Conservation (phyloP, 2,329 filamentous ascomycete genomes). For the Scedosporium boydii region DNA sequence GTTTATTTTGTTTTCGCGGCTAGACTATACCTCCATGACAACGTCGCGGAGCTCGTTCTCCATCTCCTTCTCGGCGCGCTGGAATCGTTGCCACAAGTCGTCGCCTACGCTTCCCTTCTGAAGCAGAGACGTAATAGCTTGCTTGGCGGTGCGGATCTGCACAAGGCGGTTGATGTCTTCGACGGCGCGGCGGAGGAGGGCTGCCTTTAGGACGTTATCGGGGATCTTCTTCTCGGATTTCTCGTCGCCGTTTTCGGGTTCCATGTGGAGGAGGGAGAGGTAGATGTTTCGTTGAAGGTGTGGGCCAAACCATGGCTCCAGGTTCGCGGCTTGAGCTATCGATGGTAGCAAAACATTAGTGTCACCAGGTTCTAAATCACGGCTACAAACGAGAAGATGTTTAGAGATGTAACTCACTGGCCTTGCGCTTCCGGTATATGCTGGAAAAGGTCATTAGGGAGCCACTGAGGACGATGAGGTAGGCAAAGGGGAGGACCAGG, state of each 20-base stretch:
- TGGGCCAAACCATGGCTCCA: slow-evolving; percentile 88
- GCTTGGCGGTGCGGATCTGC: slow-evolving; percentile 79
- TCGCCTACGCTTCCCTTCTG: slow-evolving; percentile 91
- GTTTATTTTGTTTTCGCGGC: neutral
- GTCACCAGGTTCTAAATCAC: slow-evolving; percentile 9
- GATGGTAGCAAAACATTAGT: neutral
- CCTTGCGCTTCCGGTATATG: slow-evolving; percentile 88
- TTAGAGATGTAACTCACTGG: slow-evolving; percentile 42
- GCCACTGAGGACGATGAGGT: slow-evolving; percentile 77
- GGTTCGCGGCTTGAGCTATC: slow-evolving; percentile 65
- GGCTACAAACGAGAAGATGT: neutral
- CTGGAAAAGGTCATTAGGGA: slow-evolving; percentile 87
- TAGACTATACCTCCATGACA: slow-evolving; percentile 63
- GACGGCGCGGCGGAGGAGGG: slow-evolving; percentile 76
- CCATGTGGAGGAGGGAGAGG: slow-evolving; percentile 78
- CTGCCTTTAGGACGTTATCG: slow-evolving; percentile 77
- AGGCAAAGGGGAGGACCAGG: slow-evolving; percentile 79
- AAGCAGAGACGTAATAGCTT: slow-evolving; percentile 71
- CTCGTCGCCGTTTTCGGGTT: slow-evolving; percentile 50
- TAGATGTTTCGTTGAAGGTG: slow-evolving; percentile 93
- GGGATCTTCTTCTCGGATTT: slow-evolving; percentile 62
- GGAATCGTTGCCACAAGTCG: slow-evolving; percentile 88
- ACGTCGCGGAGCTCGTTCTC: slow-evolving; percentile 93
- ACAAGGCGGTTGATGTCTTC: slow-evolving; percentile 92
- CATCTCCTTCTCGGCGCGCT: slow-evolving; percentile 92